Evolutionary conservation across 176 grass and related monocot genomes (phyloP).

Genomic region (bread wheat (Triticum aestivum)): IWGSC_CS_RefSeq_v2.1 NC_057808.1:565362093-565362592

Average conservation of each 20-base stretch:
- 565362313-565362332: conserved; percentile 41
- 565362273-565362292: conserved; percentile 74
- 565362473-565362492: background rate
- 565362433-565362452: conserved; percentile 61
- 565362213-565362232: conserved; percentile 42
- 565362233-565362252: conserved; percentile 26
- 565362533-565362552: background rate
- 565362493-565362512: background rate
- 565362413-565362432: conserved; percentile 51
- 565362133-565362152: background rate
- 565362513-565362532: background rate
- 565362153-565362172: conserved; percentile 17
- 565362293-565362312: conserved; percentile 43
- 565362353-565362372: conserved; percentile 70
- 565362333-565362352: conserved; percentile 55
- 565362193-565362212: conserved; percentile 92
- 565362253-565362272: conserved; percentile 40
- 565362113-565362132: background rate
- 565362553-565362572: background rate
- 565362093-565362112: background rate
- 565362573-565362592: background rate
- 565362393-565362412: conserved; percentile 72
- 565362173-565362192: conserved; percentile 82
- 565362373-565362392: conserved; percentile 87
- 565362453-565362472: background rate